A percentile compares a stretch with the other conserved stretches of the same genome.
phyloP scores from a whole-genome alignment of 2,329 filamentous ascomycete species.

The Allantophomopsis lycopodina region DNA sequence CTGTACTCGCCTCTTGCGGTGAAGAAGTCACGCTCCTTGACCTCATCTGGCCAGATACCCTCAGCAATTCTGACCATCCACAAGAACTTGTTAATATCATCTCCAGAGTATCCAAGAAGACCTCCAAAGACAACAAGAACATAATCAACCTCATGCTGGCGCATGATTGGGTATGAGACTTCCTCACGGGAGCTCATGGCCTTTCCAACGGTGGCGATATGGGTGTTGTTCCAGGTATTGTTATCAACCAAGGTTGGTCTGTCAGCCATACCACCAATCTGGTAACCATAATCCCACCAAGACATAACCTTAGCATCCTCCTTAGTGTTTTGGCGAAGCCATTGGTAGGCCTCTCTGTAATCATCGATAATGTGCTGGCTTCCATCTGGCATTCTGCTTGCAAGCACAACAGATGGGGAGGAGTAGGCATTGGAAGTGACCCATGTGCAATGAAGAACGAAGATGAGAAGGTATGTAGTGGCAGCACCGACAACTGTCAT shows the following conservation, averaged over 20 bases:
- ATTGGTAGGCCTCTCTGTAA: slow-evolving; percentile 98
- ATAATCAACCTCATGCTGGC: slow-evolving; percentile 97
- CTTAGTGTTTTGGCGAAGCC: slow-evolving; percentile 93
- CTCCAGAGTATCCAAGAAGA: slow-evolving; percentile 90
- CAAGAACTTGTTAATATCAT: slow-evolving; percentile 99
- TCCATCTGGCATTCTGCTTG: slow-evolving; percentile 83
- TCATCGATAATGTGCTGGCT: slow-evolving; percentile 98
- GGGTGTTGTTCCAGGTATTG: slow-evolving; percentile 99
- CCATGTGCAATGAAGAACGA: slow-evolving; percentile 97
- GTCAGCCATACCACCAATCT: slow-evolving; percentile 99
- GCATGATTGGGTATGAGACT: slow-evolving; percentile 96
- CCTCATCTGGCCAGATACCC: slow-evolving; percentile 98
- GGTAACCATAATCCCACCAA: slow-evolving; percentile 99
- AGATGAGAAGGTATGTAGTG: slow-evolving; percentile 73
- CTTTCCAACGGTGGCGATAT: slow-evolving; percentile 97
- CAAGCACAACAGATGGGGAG: slow-evolving; percentile 90
- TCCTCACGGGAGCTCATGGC: slow-evolving; percentile 97
- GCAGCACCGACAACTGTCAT: slow-evolving; percentile 58
- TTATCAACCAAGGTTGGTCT: slow-evolving; percentile 95
- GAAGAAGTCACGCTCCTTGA: slow-evolving; percentile 95
- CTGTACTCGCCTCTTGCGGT: slow-evolving; percentile 87
- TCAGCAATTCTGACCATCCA: slow-evolving; percentile 99
- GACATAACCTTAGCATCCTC: slow-evolving; percentile 98
- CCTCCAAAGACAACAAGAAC: slow-evolving; percentile 96
- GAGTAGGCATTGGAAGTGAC: slow-evolving; percentile 98